phyloP scores from a whole-genome alignment of 2,329 filamentous ascomycete genomes.

The Lachnellula arida region DNA sequence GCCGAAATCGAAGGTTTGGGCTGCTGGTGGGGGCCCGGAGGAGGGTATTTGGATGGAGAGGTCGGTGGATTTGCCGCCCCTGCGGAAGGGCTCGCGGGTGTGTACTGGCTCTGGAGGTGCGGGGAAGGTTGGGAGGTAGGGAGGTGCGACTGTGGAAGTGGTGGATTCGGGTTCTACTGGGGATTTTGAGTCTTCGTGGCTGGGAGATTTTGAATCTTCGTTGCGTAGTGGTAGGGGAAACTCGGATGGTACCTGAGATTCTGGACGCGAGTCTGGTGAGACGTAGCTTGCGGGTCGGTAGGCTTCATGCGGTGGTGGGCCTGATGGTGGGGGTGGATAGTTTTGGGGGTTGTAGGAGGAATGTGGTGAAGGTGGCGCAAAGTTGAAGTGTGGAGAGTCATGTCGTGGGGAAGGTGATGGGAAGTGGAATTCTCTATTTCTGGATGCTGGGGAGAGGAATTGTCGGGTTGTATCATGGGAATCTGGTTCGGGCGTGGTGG shows the following conservation, averaged over 20 bases:
- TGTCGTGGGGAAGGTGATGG: conserved; percentile 44
- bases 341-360: conserved; percentile 26
- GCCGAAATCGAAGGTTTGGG: conserved; percentile 65
- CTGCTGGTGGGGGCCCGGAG: conserved; percentile 1
- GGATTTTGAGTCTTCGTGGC: background rate
- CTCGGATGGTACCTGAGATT: conserved; percentile 8
- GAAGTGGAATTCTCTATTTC: conserved; percentile 49
- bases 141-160: conserved; percentile 5
- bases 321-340: conserved; percentile 25
- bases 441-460: conserved; percentile 25
- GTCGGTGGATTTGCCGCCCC: conserved; percentile 21
- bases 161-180: conserved; percentile 7
- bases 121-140: conserved; percentile 3
- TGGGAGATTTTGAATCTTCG: conserved; percentile 3
- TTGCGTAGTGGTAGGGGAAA: conserved; percentile 4
- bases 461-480: conserved; percentile 40
- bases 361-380: conserved; percentile 46
- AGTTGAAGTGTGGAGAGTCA: conserved; percentile 54
- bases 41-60: conserved; percentile 23
- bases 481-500: conserved; percentile 26
- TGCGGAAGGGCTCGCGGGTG: conserved; percentile 15
- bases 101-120: conserved; percentile 17
- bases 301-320: conserved; percentile 18
- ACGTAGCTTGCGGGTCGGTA: conserved; percentile 20
- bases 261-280: conserved; percentile 15